Percentiles rank a stretch among this genome's conserved stretches.
Evolutionary conservation across 768 basidiomycete species (phyloP).

Genomic region (Amanita fuliginea): DNA sequence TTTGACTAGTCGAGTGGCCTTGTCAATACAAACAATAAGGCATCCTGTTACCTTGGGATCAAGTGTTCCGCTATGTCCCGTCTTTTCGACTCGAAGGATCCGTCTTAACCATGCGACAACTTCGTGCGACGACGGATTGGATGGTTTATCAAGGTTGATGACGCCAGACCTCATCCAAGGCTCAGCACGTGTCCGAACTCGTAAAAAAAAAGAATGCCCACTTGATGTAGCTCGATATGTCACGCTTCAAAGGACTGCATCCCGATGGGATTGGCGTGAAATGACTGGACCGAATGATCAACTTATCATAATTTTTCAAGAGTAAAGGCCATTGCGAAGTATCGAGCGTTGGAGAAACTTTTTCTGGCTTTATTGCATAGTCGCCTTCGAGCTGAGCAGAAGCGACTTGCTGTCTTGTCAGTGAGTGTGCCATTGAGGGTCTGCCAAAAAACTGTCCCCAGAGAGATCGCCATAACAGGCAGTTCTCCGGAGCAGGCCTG

Average conservation of each 20-base stretch:
- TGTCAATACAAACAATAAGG: conserved; percentile 97
- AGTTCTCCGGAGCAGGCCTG: conserved; percentile 4
- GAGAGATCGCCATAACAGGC: conserved; percentile 8
- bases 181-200: neutral
- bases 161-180: conserved; percentile 72
- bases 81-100: conserved; percentile 96
- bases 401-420: conserved; percentile 60
- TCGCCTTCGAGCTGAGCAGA: conserved; percentile 67
- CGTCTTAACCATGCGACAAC: conserved; percentile 98
- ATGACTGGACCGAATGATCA: conserved; percentile 89
- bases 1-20: conserved; percentile 94
- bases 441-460: conserved; percentile 7
- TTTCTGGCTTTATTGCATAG: conserved; percentile 75
- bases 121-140: conserved; percentile 98
- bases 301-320: conserved; percentile 97
- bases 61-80: conserved; percentile 96
- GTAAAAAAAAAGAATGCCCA: conserved; percentile 16
- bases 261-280: conserved; percentile 97
- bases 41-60: conserved; percentile 99
- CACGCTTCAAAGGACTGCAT: conserved; percentile 90
- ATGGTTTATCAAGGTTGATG: conserved; percentile 99
- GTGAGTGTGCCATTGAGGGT: conserved; percentile 31
- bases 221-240: conserved; percentile 88
- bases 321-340: conserved; percentile 97
- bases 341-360: conserved; percentile 64